Conservation (phyloP, 2,329 filamentous ascomycete species). For the Fusarium cyanostomum region DNA sequence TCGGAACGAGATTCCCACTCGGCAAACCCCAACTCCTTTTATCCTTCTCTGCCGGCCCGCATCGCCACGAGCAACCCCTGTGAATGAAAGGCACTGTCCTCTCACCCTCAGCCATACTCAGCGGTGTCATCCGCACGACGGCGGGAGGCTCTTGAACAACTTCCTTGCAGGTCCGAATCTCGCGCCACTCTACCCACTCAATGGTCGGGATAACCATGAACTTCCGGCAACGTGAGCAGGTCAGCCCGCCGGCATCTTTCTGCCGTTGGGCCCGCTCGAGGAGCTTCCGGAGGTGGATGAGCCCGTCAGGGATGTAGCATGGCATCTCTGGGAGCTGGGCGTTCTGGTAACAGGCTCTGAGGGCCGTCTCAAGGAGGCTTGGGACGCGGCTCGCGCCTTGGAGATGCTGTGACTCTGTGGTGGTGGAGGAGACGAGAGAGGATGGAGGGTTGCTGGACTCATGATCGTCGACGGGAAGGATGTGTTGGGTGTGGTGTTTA, state of each 20-base stretch:
- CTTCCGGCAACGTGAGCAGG: conserved; percentile 63
- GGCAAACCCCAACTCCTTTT: conserved; percentile 35
- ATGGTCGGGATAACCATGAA: conserved; percentile 60
- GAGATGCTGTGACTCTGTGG: conserved; percentile 18
- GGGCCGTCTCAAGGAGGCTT: conserved; percentile 61
- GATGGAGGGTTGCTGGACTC: conserved; percentile 12
- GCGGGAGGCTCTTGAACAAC: conserved; percentile 3
- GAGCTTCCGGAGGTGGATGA: conserved; percentile 52
- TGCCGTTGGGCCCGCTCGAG: conserved; percentile 53
- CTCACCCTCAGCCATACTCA: conserved; percentile 48
- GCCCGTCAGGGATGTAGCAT: conserved; percentile 54
- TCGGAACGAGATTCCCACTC: conserved; percentile 26
- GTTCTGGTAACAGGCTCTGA: conserved; percentile 57
- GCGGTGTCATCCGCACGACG: conserved; percentile 32
- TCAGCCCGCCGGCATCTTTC: conserved; percentile 58
- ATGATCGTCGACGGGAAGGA: conserved; percentile 37
- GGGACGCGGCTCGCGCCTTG: conserved; percentile 51
- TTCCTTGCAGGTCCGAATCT: conserved; percentile 43
- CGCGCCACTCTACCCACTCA: conserved; percentile 72
- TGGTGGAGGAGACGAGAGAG: conserved; percentile 13
- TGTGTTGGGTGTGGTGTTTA: conserved; percentile 24
- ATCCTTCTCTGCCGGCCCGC: conserved; percentile 48
- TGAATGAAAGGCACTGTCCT: conserved; percentile 57
- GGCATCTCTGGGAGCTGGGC: conserved; percentile 55
- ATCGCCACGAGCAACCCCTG: conserved; percentile 61